Percentiles rank a stretch among this genome's conserved stretches.
Conservation (phyloP, 2,329 filamentous ascomycete species). For the Stemphylium lycopersici region DNA sequence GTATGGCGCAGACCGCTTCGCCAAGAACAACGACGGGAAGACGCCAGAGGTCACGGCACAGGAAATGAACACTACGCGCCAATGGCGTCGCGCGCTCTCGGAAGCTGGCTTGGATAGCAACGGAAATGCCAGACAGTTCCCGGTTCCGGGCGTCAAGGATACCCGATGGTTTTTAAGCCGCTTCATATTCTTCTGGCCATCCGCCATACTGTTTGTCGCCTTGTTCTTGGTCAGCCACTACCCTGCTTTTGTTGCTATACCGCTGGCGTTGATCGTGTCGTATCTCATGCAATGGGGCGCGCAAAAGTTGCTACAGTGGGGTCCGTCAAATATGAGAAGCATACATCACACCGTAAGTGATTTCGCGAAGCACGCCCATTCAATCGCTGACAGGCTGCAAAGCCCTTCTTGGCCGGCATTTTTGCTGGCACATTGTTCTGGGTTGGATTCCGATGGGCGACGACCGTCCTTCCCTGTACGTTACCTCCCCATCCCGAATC, state of each 20-base stretch:
- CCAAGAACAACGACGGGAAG: constrained; percentile 87
- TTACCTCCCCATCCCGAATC: background rate
- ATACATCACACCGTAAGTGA: constrained; percentile 82
- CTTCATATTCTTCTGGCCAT: constrained; percentile 91
- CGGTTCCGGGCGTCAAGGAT: constrained; percentile 77
- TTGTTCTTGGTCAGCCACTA: constrained; percentile 75
- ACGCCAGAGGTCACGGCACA: constrained; percentile 83
- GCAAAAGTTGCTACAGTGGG: constrained; percentile 78
- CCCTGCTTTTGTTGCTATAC: constrained; percentile 77
- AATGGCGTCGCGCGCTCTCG: constrained; percentile 81
- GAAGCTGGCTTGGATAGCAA: constrained; percentile 85
- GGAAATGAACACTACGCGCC: constrained; percentile 84
- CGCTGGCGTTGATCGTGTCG: constrained; percentile 68
- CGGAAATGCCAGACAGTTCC: constrained; percentile 75
- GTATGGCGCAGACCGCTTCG: constrained; percentile 93
- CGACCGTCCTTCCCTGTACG: constrained; percentile 74
- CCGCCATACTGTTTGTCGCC: constrained; percentile 73
- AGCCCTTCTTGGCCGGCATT: constrained; percentile 93
- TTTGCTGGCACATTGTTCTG: constrained; percentile 88
- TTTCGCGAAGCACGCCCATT: background rate
- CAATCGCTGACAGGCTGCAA: constrained; percentile 15
- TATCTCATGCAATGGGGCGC: constrained; percentile 79
- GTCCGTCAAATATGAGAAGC: constrained; percentile 84
- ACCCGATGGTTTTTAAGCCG: constrained; percentile 77
- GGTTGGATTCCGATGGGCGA: constrained; percentile 76